Evolutionary conservation across 257 asterid species (phyloP), one percentile per base, ranked within the genome.

Genomic region (Handroanthus guayacan): DNA sequence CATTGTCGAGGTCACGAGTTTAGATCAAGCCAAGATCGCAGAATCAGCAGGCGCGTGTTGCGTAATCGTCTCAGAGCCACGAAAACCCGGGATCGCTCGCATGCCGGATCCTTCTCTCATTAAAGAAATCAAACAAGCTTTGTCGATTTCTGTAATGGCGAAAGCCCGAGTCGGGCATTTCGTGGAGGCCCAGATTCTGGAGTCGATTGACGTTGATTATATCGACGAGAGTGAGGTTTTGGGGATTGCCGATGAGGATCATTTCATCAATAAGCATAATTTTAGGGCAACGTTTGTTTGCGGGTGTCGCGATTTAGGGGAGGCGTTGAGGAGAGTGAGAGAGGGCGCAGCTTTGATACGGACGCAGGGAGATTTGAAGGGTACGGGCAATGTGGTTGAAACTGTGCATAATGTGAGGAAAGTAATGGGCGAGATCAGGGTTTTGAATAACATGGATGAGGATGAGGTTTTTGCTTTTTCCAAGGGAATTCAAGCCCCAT

Each of bases 1-100:
- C 38, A 83, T 86, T 63, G 90, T 90, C 54, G 95, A 89, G 76
- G 96, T 93, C 78, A 63, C 79, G 48, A 77, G 44, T 38, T 80
- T 85, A n/a, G 87, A 88, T 61, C 97, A 93, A 75, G 97, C 98
- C 3, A 90, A 85, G 80, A 93, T 82, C 81, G 96, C 96, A 0
- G 98, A 93, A 68, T 87, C 92, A 8, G 93, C 97, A 66, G 98
- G 98, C 57, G 96, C 95, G 7, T 87, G 95, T 70, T 90, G 96
- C 73, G 83, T 91, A 1, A 56, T 86, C 71, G 93, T 90, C 57
- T 69, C 93, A 38, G 95, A 89, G 37, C 87, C 89, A 58, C 81
- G 62, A 17, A 67, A 68, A n/a, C 44, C 77, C 36, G 90, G 95
- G n/a, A 84, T 93, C 6, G 80, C 91, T 3, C 96, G 98, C 38